These are phyloP conservation scores for Metrosideros polymorpha DNA, from an alignment of 441 rosid genomes.

Conservation along the genomic window DNA sequence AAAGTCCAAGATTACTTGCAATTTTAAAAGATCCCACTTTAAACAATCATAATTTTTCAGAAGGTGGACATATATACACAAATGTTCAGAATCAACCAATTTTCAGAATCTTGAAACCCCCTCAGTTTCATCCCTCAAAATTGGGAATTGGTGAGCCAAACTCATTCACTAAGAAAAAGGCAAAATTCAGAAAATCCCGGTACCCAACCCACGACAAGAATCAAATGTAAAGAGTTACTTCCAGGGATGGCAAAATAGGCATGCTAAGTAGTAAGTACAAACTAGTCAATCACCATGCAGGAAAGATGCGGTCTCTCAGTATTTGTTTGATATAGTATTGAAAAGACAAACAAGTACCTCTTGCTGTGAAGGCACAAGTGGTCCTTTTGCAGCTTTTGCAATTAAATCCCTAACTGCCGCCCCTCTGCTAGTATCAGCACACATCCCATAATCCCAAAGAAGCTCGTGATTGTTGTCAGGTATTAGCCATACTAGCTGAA, in stretches of 20 bases:
- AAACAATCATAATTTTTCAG: neutral
- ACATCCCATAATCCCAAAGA: slow-evolving; percentile 93
- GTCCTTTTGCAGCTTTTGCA: slow-evolving; percentile 78
- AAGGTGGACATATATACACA: neutral
- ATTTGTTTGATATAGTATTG: neutral
- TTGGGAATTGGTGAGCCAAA: neutral
- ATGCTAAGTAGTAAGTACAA: neutral
- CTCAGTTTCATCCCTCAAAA: neutral
- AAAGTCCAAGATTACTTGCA: neutral
- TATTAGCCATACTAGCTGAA: slow-evolving; percentile 88
- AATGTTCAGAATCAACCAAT: neutral
- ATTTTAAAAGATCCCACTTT: neutral
- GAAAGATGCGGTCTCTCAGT: neutral
- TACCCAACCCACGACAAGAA: neutral
- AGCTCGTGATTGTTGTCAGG: slow-evolving; percentile 96
- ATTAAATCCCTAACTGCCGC: slow-evolving; percentile 82
- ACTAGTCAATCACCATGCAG: neutral
- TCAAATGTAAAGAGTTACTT: neutral
- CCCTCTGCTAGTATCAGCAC: slow-evolving; percentile 96
- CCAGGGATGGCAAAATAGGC: neutral
- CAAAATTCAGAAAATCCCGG: neutral
- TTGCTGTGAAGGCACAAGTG: slow-evolving; percentile 71
- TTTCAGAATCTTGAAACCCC: neutral
- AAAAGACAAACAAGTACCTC: slow-evolving; percentile 37
- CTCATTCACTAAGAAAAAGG: neutral